Percentiles rank a stretch among this genome's conserved stretches.
phyloP scores from a whole-genome alignment of 2,329 filamentous ascomycete genomes.

The Cladosporium halotolerans region DNA sequence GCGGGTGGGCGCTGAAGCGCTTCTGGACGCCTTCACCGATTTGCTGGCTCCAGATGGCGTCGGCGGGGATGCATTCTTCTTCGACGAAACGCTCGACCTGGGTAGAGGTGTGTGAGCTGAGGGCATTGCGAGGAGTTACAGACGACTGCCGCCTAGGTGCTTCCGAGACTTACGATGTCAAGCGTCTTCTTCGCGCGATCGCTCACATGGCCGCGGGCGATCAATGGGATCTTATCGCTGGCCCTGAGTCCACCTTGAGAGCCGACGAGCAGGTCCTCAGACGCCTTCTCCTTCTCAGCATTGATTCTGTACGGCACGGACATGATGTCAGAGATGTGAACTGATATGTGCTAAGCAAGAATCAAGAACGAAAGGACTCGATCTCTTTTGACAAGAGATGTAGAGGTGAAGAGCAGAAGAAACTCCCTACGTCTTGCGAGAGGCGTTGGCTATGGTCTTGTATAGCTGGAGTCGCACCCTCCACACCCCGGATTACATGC shows the following conservation, averaged over 20 bases:
- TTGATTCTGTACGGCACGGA: slow-evolving; percentile 32
- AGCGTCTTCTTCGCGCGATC: slow-evolving; percentile 77
- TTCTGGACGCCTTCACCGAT: slow-evolving; percentile 62
- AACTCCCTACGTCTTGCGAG: neutral
- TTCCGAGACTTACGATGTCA: slow-evolving; percentile 53
- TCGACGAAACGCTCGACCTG: slow-evolving; percentile 92
- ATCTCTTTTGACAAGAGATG: no score
- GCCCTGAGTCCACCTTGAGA: slow-evolving; percentile 35
- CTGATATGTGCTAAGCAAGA: no score
- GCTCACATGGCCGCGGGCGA: slow-evolving; percentile 63
- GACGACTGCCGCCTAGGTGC: neutral
- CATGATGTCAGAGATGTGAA: slow-evolving; percentile 20
- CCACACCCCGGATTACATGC: slow-evolving; percentile 10
- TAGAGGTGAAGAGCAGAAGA: neutral
- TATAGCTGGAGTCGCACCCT: neutral
- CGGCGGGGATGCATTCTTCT: slow-evolving; percentile 74
- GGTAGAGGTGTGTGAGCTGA: neutral
- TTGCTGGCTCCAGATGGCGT: slow-evolving; percentile 73
- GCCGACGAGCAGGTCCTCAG: slow-evolving; percentile 28
- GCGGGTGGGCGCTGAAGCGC: slow-evolving; percentile 75
- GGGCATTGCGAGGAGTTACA: neutral
- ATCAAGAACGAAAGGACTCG: no score
- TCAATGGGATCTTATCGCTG: slow-evolving; percentile 51
- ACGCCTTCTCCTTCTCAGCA: slow-evolving; percentile 24
- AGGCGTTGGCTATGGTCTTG: slow-evolving; percentile 3